These are phyloP conservation scores for Globisporangium rhizosaccharum DNA, from an alignment of 352 stramenopile genomes.

Conservation along the genomic window DNA sequence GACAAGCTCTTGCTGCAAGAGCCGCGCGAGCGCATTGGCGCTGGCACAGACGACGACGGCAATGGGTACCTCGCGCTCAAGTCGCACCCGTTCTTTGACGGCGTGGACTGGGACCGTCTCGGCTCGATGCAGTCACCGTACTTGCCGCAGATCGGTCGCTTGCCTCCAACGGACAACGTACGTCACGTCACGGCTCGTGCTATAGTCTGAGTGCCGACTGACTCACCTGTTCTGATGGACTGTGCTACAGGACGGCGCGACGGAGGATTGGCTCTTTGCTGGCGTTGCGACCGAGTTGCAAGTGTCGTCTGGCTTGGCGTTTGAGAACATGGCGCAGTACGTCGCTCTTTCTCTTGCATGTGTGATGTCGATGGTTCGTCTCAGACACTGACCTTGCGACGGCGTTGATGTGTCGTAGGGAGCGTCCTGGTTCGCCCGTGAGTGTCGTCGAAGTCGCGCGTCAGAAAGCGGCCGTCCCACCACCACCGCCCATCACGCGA, in stretches of 20 bases:
- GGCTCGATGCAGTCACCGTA: conserved; percentile 50
- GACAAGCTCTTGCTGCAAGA: conserved; percentile 79
- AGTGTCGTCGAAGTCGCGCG: conserved; percentile 76
- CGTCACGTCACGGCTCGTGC: neutral
- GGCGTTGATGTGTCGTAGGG: conserved; percentile 9
- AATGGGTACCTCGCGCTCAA: conserved; percentile 75
- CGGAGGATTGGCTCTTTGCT: conserved; percentile 85
- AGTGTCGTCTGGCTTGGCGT: conserved; percentile 73
- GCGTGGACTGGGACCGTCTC: conserved; percentile 66
- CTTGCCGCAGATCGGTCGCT: conserved; percentile 42
- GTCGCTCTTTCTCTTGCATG: conserved; percentile 8
- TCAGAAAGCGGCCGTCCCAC: conserved; percentile 63
- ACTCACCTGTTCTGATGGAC: neutral
- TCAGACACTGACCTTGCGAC: neutral
- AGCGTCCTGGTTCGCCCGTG: conserved; percentile 29
- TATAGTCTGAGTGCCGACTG: conserved; percentile 19
- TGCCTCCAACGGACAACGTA: conserved; percentile 63
- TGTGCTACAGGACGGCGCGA: conserved; percentile 66
- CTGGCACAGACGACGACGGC: conserved; percentile 62
- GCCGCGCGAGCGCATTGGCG: conserved; percentile 58
- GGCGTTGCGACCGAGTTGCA: conserved; percentile 83
- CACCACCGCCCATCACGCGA: conserved; percentile 47
- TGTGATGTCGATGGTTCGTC: neutral
- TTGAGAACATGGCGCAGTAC: conserved; percentile 63
- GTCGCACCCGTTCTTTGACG: conserved; percentile 79